Base-by-base conservation (phyloP, 192 early-diverging fungal species). In the Backusella australiensis region DNA sequence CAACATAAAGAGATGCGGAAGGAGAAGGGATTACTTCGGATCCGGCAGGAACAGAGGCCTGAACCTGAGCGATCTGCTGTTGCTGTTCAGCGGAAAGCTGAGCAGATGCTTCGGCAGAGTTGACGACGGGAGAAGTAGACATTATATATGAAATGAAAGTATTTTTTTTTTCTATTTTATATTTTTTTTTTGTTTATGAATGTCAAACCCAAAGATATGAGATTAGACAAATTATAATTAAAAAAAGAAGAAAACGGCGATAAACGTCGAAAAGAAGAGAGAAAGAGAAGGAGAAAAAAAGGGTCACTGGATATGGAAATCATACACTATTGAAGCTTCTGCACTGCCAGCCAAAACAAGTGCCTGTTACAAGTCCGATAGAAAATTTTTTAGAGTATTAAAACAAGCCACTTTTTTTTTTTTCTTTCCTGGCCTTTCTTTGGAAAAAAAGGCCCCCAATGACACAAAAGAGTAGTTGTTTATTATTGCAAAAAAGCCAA, bases 1-100 rank as follows among this genome's bases (percentile, higher is more conserved):
- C 97, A 74, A 99, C 96, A 84, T 99, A 99, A 69, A 99, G 90
- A 29, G 92, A 93, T 56, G 92, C 90, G 77, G 89, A 88, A 75
- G 90, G 78, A 73, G 88, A 82, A 71, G 78, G 73, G 52, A 34
- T 34, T 36, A 44, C 35, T 23, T 59, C 67, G 34, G 75, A 68
- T 29, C 67, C 75, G 59, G 56, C 41, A 53, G 46, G 35, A 71
- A 46, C 46, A 59, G 46, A 52, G 14, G 63, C 69, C 41, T 71
- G 69, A 69, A 38, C 67, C 67, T 69, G 67, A 71, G 69, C 69
- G 26, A 71, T 71, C 34, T 68, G 75, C 21, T 69, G 67, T 56
- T 46, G 67, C 36, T 65, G 49, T 34, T 53, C 69, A 46, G 67
- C 42, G 11, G 76, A 52, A 49, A 56, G 44, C 38, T 49, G 67